Conservation (phyloP, 1,284 basidiomycete genomes). For the Sporisorium reilianum region DNA sequence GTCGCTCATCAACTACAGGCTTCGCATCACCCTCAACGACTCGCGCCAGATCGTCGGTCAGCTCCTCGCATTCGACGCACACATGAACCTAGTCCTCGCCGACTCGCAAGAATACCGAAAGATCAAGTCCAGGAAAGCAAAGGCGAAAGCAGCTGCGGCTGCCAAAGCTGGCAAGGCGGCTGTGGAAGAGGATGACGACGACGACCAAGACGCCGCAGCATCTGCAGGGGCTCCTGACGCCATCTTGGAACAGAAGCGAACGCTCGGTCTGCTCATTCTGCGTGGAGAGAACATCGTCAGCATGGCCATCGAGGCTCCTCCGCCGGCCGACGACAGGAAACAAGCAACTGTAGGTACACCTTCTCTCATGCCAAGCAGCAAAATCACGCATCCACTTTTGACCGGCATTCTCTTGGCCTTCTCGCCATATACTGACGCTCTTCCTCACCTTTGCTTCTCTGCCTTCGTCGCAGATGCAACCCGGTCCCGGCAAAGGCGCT, state of each 20-base stretch:
- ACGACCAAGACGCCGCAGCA: slow-evolving; percentile 52
- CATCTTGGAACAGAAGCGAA: slow-evolving; percentile 94
- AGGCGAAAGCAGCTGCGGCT: slow-evolving; percentile 35
- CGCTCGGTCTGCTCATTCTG: slow-evolving; percentile 93
- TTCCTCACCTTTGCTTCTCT: not conserved
- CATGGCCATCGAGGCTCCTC: slow-evolving; percentile 93
- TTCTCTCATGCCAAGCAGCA: not conserved
- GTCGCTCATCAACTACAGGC: slow-evolving; percentile 94
- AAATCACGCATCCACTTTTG: too few relatives aligned
- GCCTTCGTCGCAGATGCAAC: slow-evolving; percentile 77
- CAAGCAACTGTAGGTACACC: slow-evolving; percentile 76
- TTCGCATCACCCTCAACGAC: slow-evolving; percentile 98
- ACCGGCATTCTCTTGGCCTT: not conserved
- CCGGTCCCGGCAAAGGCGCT: slow-evolving; percentile 91
- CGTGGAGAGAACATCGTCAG: slow-evolving; percentile 97
- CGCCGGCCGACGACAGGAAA: slow-evolving; percentile 88
- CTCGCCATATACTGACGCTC: not conserved
- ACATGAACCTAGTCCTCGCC: slow-evolving; percentile 98
- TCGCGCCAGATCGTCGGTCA: slow-evolving; percentile 94
- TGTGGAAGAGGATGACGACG: slow-evolving; percentile 55
- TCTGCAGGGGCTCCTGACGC: slow-evolving; percentile 26
- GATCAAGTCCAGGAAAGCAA: slow-evolving; percentile 62
- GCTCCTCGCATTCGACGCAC: slow-evolving; percentile 98
- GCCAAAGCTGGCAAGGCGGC: slow-evolving; percentile 46
- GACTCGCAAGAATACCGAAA: slow-evolving; percentile 73